These are phyloP conservation scores for Golubevia pallescens DNA, from an alignment of 1,284 basidiomycete species.

Conservation along the genomic window DNA sequence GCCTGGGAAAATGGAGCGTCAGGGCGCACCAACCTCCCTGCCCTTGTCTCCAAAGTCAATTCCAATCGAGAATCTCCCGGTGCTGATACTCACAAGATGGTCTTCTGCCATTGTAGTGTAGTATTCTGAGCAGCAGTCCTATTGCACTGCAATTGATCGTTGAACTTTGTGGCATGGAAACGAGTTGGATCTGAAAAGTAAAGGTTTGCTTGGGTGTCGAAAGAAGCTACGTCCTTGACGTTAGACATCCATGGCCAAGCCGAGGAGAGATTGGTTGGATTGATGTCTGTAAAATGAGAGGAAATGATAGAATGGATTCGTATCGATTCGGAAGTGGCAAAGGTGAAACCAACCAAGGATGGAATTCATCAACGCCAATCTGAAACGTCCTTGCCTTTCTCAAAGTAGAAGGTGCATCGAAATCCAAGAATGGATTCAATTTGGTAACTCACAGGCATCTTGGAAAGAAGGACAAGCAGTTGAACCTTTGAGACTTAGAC, in stretches of 20 bases:
- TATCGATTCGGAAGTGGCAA: too few relatives aligned
- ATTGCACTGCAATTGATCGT: conserved; percentile 42
- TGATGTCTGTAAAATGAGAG: too few relatives aligned
- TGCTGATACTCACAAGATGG: conserved; percentile 28
- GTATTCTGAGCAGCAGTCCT: conserved; percentile 34
- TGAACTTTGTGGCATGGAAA: conserved; percentile 47
- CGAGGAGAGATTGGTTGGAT: conserved; percentile 62
- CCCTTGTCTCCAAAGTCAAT: too few relatives aligned
- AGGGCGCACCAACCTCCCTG: too few relatives aligned
- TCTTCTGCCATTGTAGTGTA: conserved; percentile 49
- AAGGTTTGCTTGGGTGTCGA: conserved; percentile 63
- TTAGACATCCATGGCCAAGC: conserved; percentile 61
- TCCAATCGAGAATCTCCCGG: too few relatives aligned
- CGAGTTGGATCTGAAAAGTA: conserved; percentile 65
- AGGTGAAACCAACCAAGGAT: too few relatives aligned
- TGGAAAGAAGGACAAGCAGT: conserved; percentile 47
- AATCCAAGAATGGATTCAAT: too few relatives aligned
- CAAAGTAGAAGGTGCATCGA: too few relatives aligned
- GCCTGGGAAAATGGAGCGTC: too few relatives aligned
- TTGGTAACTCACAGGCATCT: conserved; percentile 18
- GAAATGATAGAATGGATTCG: too few relatives aligned
- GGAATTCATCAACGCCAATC: too few relatives aligned
- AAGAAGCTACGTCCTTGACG: conserved; percentile 64
- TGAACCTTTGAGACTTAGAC: conserved; percentile 39
- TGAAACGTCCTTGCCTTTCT: too few relatives aligned